Conservation (phyloP, 257 asterid species). For the Solanum ahanhuiri region DNA sequence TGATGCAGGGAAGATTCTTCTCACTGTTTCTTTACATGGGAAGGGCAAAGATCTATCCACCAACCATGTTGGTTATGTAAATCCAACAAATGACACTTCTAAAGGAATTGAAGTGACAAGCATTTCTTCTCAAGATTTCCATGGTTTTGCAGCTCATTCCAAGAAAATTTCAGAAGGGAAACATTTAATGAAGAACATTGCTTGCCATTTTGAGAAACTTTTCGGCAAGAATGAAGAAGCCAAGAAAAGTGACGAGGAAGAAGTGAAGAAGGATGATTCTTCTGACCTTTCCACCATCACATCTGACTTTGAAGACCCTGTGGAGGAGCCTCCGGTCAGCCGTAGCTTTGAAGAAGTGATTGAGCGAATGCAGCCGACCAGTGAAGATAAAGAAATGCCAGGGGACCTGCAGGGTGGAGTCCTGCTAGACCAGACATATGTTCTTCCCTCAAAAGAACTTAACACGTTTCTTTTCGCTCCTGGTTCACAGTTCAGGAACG, state of each 20-base stretch:
- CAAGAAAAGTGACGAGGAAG: conserved; percentile 31
- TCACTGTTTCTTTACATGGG: conserved; percentile 60
- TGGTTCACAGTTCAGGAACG: conserved; percentile 41
- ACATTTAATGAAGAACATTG: conserved; percentile 52
- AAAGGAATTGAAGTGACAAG: conserved; percentile 18
- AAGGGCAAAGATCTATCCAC: conserved; percentile 27
- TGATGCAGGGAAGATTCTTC: conserved; percentile 62
- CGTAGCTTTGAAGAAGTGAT: conserved; percentile 43
- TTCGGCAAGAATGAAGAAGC: conserved; percentile 49
- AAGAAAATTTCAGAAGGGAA: conserved; percentile 45
- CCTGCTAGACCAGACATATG: conserved; percentile 56
- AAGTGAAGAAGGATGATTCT: conserved; percentile 21
- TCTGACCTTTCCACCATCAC: conserved; percentile 30
- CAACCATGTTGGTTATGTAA: conserved; percentile 11
- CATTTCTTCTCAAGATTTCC: conserved; percentile 20
- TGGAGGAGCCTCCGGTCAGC: conserved; percentile 19
- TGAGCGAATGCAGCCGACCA: conserved; percentile 30
- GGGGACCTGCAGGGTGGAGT: conserved; percentile 63
- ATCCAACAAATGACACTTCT: conserved; percentile 10
- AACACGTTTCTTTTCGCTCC: conserved; percentile 57
- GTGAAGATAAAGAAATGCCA: conserved; percentile 33
- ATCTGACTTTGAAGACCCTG: conserved; percentile 42
- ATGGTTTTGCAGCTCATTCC: conserved; percentile 12
- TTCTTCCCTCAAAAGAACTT: conserved; percentile 38
- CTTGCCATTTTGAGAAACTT: conserved; percentile 54